These are phyloP conservation scores for Malus asiatica DNA, from an alignment of 306 rosid species.

Conservation along the genomic window DNA sequence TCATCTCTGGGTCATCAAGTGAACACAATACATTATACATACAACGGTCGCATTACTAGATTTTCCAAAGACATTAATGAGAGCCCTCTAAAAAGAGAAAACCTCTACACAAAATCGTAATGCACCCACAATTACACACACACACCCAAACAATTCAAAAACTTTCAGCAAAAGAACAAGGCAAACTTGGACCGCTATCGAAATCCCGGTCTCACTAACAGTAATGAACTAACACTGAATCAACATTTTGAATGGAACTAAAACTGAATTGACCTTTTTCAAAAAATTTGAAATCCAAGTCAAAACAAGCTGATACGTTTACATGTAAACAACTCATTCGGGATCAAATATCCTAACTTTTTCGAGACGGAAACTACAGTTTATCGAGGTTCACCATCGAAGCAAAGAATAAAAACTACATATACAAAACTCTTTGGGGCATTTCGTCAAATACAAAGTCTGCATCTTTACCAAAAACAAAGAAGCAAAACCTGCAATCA, in stretches of 20 bases:
- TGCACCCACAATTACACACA: background rate
- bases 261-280: background rate
- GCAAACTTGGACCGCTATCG: background rate
- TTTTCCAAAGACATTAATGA: background rate
- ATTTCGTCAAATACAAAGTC: background rate
- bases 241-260: background rate
- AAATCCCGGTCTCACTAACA: background rate
- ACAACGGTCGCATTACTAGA: background rate
- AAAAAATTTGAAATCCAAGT: background rate
- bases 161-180: background rate
- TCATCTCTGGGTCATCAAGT: conserved; percentile 58
- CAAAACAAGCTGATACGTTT: background rate
- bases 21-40: background rate
- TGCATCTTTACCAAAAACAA: background rate
- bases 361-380: background rate
- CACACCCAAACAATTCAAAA: background rate
- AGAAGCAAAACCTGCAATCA: background rate
- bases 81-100: background rate
- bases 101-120: background rate
- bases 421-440: background rate
- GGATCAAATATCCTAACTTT: background rate
- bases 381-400: background rate
- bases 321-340: too few relatives aligned
- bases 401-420: background rate
- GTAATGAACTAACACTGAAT: background rate